Evolutionary conservation across 2,329 filamentous ascomycete genomes (phyloP), one percentile per base, ranked within the genome.

Genomic region (Fragosphaeria purpurea): DNA sequence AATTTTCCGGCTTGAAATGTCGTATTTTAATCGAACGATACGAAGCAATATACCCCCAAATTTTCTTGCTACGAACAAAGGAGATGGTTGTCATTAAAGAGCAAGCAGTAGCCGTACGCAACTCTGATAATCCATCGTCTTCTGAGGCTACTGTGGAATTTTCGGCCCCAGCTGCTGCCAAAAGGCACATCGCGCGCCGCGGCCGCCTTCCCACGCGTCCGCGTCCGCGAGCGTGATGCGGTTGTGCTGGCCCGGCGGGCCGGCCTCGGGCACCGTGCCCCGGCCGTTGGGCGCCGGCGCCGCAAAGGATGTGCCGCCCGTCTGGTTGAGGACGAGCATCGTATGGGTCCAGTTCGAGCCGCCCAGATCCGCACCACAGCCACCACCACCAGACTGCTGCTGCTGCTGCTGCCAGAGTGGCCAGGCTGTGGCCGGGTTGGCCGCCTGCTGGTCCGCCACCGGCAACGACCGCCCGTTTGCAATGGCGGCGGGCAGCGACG

Each of bases 181-280:
- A 50, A 71, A 67, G 47, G 69, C 67, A 55, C 70, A 72, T 46
- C 70, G 58, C 30, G 53, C 53, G 1, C 70, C 70, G 32, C 70
- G 60, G 0, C 67, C 67, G 7, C 63, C 69, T 50, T 73, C 70
- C 70, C 70, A 72, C 1, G 60, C 60, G 47, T 64, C 65, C 30
- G 66, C 69, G 60, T 73, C 61, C 10, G 65, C 66, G 32, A 69
- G 48, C 0, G 54, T 58, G 47, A 73, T 67, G 5, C 68, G 68
- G 30, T 58, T 53, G 43, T 4, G 61, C 63, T 34, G 63, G 37
- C 55, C 54, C 48, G 57, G 39, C 31, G 63, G 41, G 56, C 61
- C 12, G 57, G 60, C 39, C 65, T 56, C 55, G 4, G 41, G 39
- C 3, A 47, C 44, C 8, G 30, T 46, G 7, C 43, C 40, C 4